Conservation (phyloP, 495 filamentous ascomycete genomes). For the Evernia prunastri region DNA sequence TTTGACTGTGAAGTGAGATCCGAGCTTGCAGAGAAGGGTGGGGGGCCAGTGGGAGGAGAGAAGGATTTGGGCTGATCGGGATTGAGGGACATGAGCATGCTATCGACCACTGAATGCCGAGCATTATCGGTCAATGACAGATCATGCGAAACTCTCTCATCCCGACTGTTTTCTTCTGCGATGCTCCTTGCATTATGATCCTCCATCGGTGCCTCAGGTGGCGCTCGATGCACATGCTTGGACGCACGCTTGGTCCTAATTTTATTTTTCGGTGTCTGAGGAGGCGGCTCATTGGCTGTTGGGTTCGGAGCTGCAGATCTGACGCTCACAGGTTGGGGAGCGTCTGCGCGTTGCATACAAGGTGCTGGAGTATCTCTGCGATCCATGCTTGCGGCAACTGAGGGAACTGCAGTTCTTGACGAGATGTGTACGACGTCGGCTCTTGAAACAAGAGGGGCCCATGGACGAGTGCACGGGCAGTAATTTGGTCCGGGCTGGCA, state of each 20-base stretch:
- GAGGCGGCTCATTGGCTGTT: conserved; percentile 34
- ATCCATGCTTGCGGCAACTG: conserved; percentile 12
- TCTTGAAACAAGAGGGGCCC: not conserved
- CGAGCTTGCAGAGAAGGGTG: conserved; percentile 28
- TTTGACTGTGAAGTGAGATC: conserved; percentile 25
- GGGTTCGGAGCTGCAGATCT: conserved; percentile 18
- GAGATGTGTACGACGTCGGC: not conserved
- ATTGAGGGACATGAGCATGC: conserved; percentile 86
- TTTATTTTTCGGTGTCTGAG: conserved; percentile 39
- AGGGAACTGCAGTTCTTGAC: not conserved
- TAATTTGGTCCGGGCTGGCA: not conserved
- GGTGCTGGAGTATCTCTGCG: conserved; percentile 24
- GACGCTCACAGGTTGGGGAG: conserved; percentile 15
- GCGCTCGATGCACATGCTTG: conserved; percentile 29
- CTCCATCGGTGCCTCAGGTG: conserved; percentile 48
- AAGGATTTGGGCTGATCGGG: conserved; percentile 32
- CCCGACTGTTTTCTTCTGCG: conserved; percentile 34
- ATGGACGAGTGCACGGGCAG: not conserved
- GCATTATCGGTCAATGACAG: conserved; percentile 69
- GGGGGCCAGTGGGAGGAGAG: conserved; percentile 28
- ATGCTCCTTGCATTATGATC: conserved; percentile 36
- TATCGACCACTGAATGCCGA: conserved; percentile 82
- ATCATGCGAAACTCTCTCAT: conserved; percentile 77
- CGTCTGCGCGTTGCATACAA: conserved; percentile 14
- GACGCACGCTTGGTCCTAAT: conserved; percentile 27